phyloP scores from a whole-genome alignment of 306 rosid genomes.

The Gillenia trifoliata region DNA sequence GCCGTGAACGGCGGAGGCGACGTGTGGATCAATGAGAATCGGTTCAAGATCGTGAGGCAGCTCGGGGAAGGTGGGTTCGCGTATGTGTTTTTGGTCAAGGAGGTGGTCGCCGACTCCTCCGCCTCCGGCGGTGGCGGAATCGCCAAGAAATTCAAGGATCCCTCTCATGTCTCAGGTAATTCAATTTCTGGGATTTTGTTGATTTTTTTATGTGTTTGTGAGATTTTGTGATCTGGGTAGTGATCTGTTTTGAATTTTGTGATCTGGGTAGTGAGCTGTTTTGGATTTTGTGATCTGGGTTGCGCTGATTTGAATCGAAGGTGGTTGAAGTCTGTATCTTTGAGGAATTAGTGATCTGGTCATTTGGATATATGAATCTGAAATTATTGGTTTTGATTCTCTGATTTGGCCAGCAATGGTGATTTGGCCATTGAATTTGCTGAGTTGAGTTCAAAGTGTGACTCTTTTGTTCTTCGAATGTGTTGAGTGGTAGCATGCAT shows the following conservation, averaged over 20 bases:
- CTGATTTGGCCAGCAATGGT: background rate
- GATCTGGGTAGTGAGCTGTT: background rate
- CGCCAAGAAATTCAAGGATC: slow-evolving; percentile 65
- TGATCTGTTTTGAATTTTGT: background rate
- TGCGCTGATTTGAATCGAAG: background rate
- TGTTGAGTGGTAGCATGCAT: background rate
- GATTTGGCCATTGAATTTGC: background rate
- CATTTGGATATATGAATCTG: background rate
- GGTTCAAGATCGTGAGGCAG: slow-evolving; percentile 85
- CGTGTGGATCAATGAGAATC: slow-evolving; percentile 93
- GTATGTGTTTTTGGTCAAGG: slow-evolving; percentile 78
- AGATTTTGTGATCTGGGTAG: slow-evolving; percentile 30
- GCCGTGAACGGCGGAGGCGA: slow-evolving; percentile 95
- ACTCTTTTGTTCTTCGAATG: background rate
- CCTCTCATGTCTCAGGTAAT: slow-evolving; percentile 75
- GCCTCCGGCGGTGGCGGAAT: slow-evolving; percentile 44
- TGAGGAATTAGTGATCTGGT: slow-evolving; percentile 1
- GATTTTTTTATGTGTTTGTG: background rate
- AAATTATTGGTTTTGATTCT: background rate
- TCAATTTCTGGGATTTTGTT: background rate
- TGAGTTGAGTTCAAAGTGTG: background rate
- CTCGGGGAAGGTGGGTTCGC: slow-evolving; percentile 99
- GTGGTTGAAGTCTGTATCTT: background rate
- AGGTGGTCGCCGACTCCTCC: slow-evolving; percentile 45
- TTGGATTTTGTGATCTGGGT: background rate